A percentile compares a stretch with the other conserved stretches of the same genome.
phyloP scores from a whole-genome alignment of 306 rosid genomes.

The Trichosanthes truncata region DNA sequence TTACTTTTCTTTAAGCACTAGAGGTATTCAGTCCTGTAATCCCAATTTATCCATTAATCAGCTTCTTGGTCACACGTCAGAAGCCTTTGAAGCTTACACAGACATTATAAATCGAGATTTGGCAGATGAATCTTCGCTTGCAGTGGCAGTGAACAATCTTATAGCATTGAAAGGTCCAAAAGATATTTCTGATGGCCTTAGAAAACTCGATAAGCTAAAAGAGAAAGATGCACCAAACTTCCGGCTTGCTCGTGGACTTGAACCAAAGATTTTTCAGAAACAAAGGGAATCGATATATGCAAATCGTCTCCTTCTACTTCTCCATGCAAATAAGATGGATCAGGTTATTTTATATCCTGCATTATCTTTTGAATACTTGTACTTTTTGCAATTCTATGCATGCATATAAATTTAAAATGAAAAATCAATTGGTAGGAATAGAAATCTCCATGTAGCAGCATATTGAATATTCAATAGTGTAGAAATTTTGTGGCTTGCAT shows the following conservation, averaged over 20 bases:
- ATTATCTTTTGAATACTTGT: background rate
- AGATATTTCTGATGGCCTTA: constrained; percentile 88
- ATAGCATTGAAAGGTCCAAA: constrained; percentile 69
- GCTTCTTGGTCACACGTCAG: constrained; percentile 74
- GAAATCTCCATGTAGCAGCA: background rate
- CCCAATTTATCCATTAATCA: constrained; percentile 30
- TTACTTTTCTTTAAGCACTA: constrained; percentile 9
- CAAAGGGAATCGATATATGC: constrained; percentile 72
- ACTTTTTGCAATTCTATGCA: background rate
- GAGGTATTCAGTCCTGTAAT: constrained; percentile 14
- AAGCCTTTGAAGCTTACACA: constrained; percentile 56
- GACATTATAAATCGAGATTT: constrained; percentile 60
- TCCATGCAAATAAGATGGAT: constrained; percentile 81
- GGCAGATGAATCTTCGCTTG: constrained; percentile 78
- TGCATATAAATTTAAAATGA: background rate
- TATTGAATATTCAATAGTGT: background rate
- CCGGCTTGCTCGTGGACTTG: constrained; percentile 62
- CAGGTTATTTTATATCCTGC: constrained; percentile 45
- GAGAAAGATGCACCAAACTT: constrained; percentile 66
- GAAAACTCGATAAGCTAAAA: constrained; percentile 80
- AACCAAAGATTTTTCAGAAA: constrained; percentile 59
- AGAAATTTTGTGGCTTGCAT: constrained; percentile 19
- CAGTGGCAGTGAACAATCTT: constrained; percentile 91
- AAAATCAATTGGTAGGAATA: background rate
- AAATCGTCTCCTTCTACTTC: constrained; percentile 78